Evolutionary conservation across 2,329 filamentous ascomycete genomes (phyloP), one percentile per base, ranked within the genome.

Genomic region (Thielaviopsis musarum): DNA sequence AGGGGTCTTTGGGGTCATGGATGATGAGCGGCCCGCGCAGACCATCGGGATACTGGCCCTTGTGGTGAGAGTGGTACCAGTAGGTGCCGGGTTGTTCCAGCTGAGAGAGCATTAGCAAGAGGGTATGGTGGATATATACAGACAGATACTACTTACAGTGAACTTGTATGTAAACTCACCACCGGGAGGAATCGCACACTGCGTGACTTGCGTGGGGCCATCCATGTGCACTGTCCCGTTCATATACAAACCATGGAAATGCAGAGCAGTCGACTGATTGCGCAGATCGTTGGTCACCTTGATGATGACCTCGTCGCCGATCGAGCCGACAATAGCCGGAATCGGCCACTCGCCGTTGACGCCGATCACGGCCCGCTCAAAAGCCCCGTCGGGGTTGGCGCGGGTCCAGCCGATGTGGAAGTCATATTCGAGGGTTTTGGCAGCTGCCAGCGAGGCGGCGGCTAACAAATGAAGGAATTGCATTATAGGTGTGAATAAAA

Each of bases 261-360:
- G 82, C 57, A 85, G 70, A 52, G 80, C 80, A 0, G 83, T 85
- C 1, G 75, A 73, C 68, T 84, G 76, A 66, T 87, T 82, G 5
- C 78, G 79, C 5, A 86, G 72, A 22, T 73, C 70, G 67, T 86
- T 86, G 62, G 74, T 70, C 52, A 79, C 73, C 59, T 81, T 80
- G 62, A 85, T 71, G 61, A 84, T 67, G 56, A 85, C 64, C 22
- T 72, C 75, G 66, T 88, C 84, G 60, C 84, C 84, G 56, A 82
- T 72, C 54, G 76, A 77, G 45, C 79, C 83, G 57, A 79, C 75
- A 60, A 89, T 83, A 26, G 71, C 70, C 0, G 88, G 87, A 57
- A 86, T 77, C 1, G 87, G 88, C 84, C 87, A 89, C 71, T 83
- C 69, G 4, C 80, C 80, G 66, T 93, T 91, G 72, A 93, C 85